Evolutionary conservation across 257 asterid species (phyloP), one percentile per base, ranked within the genome.

Genomic region (Petunia axillaris): DNA sequence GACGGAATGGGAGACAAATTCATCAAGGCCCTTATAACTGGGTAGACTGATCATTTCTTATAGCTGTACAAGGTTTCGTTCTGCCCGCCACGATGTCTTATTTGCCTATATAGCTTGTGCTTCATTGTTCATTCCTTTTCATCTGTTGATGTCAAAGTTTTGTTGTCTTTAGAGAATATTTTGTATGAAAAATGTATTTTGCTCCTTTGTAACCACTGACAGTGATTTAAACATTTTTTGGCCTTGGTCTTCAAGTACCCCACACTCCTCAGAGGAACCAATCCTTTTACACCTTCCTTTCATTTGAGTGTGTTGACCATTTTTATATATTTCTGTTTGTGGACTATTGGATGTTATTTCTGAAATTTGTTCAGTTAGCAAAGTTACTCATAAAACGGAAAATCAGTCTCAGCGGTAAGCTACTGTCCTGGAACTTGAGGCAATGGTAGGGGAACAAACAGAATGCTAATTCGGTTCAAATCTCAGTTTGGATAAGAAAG

Each of bases 1-100:
- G 91, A 92, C n/a, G 98, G 94, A 54, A 87, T 78, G 76, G 89
- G 85, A 75, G 94, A 89, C 41, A 16, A 78, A 25, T 82, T 93
- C 78, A 59, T 93, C 78, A 87, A 84, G 80, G 77, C 89, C 9
- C 96, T 95, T 79, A 1, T 91, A 75, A 80, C 79, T 58, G 86
- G 89, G 76, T 60, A 83, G 52, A 81, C 63, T 59, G 74, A 46
- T 54, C 82, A 44, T 68, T 25, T 58, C 66, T 9, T 65, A 44
- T 41, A 37, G 5, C 38, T 39, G 10, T 65, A 3, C 0, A 40
- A 44, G 10, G 76, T 70, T 70, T 46, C 38, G 8, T 70, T 16
- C 37, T 70, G 60, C 44, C 9, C 25, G 44, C 10, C 3, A 3
- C 35, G 59, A 25, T 0, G 10, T 70, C n/a, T 39, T 8, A 46